Evolutionary conservation across 2,329 filamentous ascomycete genomes (phyloP).

Genomic region (Aspergillus sp.): DNA sequence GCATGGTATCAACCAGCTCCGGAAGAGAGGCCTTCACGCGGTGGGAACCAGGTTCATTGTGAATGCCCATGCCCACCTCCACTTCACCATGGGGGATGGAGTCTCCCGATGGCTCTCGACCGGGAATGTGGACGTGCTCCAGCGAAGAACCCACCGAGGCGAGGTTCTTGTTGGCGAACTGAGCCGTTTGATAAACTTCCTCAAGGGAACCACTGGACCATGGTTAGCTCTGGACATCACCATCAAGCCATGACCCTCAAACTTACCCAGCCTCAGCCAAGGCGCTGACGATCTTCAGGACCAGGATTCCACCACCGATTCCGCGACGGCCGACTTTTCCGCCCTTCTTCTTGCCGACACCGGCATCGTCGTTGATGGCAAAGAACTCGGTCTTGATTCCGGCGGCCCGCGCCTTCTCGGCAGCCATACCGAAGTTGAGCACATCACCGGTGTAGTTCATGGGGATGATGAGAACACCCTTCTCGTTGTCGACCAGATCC

Average conservation of each 20-base stretch:
- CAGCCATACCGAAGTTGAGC: conserved; percentile 89
- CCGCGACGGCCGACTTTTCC: conserved; percentile 92
- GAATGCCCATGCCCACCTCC: conserved; percentile 72
- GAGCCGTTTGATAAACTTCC: conserved; percentile 71
- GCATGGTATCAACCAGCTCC: conserved; percentile 59
- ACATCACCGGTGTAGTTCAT: conserved; percentile 95
- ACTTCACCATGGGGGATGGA: conserved; percentile 54
- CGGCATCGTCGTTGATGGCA: conserved; percentile 87
- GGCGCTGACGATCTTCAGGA: conserved; percentile 87
- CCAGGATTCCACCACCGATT: conserved; percentile 85
- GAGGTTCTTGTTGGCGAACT: conserved; percentile 70
- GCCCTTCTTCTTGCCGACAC: conserved; percentile 74
- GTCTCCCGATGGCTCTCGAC: conserved; percentile 61
- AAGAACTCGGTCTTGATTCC: conserved; percentile 83
- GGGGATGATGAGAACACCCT: conserved; percentile 82
- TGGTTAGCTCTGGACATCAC: neutral
- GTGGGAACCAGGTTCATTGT: conserved; percentile 62
- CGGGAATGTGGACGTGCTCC: conserved; percentile 90
- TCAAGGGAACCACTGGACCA: conserved; percentile 55
- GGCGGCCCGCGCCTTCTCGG: conserved; percentile 83
- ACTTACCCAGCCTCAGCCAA: conserved; percentile 68
- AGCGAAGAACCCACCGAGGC: conserved; percentile 84
- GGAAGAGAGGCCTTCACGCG: conserved; percentile 50
- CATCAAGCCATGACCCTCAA: neutral
- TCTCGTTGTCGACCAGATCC: conserved; percentile 66